Percentiles rank a stretch among this genome's conserved stretches.
Evolutionary conservation across 1,139 yeast species (phyloP).

Genomic region (Hansenula lynferdii): DNA sequence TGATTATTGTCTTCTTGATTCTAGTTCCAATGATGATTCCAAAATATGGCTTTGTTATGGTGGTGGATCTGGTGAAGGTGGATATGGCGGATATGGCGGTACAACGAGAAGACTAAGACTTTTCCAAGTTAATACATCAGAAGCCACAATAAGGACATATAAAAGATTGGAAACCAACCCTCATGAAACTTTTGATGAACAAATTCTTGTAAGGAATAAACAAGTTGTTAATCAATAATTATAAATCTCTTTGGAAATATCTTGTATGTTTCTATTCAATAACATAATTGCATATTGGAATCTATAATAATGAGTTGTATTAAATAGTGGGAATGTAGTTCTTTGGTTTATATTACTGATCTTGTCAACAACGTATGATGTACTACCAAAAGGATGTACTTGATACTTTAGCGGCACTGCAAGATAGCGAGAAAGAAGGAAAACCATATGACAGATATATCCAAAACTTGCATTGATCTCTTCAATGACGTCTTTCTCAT

Average conservation of each 20-base stretch:
- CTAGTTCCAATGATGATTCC: slow-evolving; percentile 28
- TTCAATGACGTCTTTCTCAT: slow-evolving; percentile 23
- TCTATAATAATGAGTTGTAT: slow-evolving; percentile 40
- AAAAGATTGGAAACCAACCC: slow-evolving; percentile 61
- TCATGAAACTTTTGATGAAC: slow-evolving; percentile 47
- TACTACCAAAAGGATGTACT: slow-evolving; percentile 43
- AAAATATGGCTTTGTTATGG: slow-evolving; percentile 87
- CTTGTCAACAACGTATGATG: slow-evolving; percentile 46
- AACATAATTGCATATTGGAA: slow-evolving; percentile 49
- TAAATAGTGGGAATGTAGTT: slow-evolving; percentile 43
- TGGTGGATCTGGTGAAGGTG: slow-evolving; percentile 93
- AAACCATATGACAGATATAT: slow-evolving; percentile 39
- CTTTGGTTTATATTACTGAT: slow-evolving; percentile 40
- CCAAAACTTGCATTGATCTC: slow-evolving; percentile 48
- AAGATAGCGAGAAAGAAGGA: slow-evolving; percentile 37
- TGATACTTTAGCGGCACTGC: slow-evolving; percentile 48
- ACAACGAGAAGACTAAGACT: slow-evolving; percentile 70
- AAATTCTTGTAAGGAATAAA: slow-evolving; percentile 51
- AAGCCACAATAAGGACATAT: slow-evolving; percentile 62
- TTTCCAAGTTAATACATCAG: slow-evolving; percentile 56
- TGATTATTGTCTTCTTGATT: slow-evolving; percentile 71
- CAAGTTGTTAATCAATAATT: slow-evolving; percentile 17
- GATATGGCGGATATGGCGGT: slow-evolving; percentile 89
- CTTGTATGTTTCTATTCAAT: slow-evolving; percentile 45
- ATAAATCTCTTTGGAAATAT: slow-evolving; percentile 33